phyloP scores from a whole-genome alignment of 768 basidiomycete genomes.

The Mycena floridula region DNA sequence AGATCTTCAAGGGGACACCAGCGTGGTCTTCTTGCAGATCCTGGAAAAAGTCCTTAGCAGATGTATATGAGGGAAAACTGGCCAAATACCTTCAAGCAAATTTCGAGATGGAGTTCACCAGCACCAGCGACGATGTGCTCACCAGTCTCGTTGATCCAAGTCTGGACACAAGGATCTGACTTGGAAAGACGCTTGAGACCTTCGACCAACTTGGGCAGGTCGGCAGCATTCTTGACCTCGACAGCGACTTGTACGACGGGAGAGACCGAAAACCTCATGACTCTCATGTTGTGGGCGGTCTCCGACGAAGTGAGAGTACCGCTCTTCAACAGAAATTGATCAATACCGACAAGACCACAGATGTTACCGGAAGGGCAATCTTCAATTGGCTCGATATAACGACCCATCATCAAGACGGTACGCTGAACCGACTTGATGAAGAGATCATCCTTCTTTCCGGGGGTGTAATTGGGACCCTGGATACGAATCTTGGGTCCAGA shows the following conservation, averaged over 20 bases:
- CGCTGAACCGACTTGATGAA: conserved; percentile 98
- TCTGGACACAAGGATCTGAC: conserved; percentile 98
- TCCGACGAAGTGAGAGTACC: conserved; percentile 97
- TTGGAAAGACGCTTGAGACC: conserved; percentile 99
- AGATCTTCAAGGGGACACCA: conserved; percentile 97
- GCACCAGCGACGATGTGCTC: conserved; percentile 99
- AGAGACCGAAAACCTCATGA: conserved; percentile 99
- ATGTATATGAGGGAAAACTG: not conserved
- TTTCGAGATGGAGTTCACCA: conserved; percentile 98
- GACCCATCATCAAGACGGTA: conserved; percentile 99
- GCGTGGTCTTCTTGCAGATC: conserved; percentile 99
- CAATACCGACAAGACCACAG: conserved; percentile 97
- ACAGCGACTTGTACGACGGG: conserved; percentile 99
- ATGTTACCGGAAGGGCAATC: conserved; percentile 99
- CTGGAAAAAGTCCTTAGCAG: conserved; percentile 30
- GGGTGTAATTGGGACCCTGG: conserved; percentile 97
- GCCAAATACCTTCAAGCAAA: conserved; percentile 83
- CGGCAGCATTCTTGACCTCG: conserved; percentile 98
- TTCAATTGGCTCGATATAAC: conserved; percentile 96
- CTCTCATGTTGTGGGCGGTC: conserved; percentile 99
- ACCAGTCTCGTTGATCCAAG: conserved; percentile 86
- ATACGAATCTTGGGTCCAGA: conserved; percentile 99
- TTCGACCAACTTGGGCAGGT: conserved; percentile 99
- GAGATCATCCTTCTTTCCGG: conserved; percentile 97
- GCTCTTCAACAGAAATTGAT: conserved; percentile 99